Percentiles rank a stretch among this genome's conserved stretches.
These are phyloP conservation scores for Alternaria consortialis DNA, from an alignment of 2,329 filamentous ascomycete species.

Conservation along the genomic window DNA sequence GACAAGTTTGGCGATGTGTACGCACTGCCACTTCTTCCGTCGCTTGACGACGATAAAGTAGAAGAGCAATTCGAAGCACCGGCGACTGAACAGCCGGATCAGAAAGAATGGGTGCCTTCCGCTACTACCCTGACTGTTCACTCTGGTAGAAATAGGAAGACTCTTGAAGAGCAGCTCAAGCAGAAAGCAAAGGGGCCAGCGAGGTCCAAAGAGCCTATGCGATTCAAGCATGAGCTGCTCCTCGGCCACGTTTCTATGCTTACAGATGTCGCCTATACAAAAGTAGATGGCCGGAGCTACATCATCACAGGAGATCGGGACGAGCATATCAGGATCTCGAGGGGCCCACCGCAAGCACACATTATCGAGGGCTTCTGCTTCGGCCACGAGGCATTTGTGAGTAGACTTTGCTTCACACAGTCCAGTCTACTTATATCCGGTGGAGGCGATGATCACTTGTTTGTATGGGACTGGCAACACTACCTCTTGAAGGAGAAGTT, in stretches of 20 bases:
- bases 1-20: constrained; percentile 99
- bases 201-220: constrained; percentile 59
- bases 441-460: constrained; percentile 81
- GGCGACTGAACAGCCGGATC: constrained; percentile 29
- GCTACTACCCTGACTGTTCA: constrained; percentile 69
- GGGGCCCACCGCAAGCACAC: constrained; percentile 82
- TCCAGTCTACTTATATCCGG: constrained; percentile 79
- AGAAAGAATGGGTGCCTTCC: constrained; percentile 59
- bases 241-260: constrained; percentile 96
- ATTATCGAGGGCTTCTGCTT: constrained; percentile 91
- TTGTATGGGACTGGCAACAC: constrained; percentile 82
- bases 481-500: constrained; percentile 64
- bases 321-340: constrained; percentile 88
- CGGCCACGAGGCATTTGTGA: constrained; percentile 87
- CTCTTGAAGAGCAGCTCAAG: constrained; percentile 65
- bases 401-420: constrained; percentile 72
- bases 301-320: constrained; percentile 75
- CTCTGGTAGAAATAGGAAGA: constrained; percentile 66
- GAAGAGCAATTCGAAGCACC: constrained; percentile 31
- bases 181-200: constrained; percentile 51
- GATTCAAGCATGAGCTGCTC: constrained; percentile 79
- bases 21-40: constrained; percentile 74
- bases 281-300: constrained; percentile 63
- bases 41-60: constrained; percentile 40
- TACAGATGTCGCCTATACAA: constrained; percentile 72